Evolutionary conservation across 352 stramenopile genomes (phyloP).

Genomic region (Pythium inflatum): DNA sequence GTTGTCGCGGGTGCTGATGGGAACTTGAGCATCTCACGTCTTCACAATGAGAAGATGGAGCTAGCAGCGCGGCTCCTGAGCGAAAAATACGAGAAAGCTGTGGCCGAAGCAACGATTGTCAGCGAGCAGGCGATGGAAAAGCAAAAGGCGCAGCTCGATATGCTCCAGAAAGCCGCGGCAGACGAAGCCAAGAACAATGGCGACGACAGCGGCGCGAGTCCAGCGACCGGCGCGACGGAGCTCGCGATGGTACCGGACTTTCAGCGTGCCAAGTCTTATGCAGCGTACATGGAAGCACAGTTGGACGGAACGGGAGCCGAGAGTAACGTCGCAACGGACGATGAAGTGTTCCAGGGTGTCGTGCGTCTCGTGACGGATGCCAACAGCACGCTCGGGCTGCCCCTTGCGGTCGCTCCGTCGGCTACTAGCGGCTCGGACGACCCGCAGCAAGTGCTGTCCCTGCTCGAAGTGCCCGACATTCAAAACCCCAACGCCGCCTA

Average conservation of each 20-base stretch:
- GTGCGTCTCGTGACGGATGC: conserved; percentile 47
- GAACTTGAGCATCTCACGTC: conserved; percentile 68
- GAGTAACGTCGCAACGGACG: conserved; percentile 41
- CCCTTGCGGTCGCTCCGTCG: conserved; percentile 17
- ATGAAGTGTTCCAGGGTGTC: conserved; percentile 59
- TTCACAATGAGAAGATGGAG: conserved; percentile 63
- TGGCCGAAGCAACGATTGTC: conserved; percentile 52
- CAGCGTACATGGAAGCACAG: conserved; percentile 62
- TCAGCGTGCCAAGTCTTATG: conserved; percentile 75
- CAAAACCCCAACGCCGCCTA: conserved; percentile 75
- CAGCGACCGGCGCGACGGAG: conserved; percentile 32
- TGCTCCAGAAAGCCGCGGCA: conserved; percentile 48
- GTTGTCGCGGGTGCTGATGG: conserved; percentile 75
- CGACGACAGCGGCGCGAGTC: conserved; percentile 35
- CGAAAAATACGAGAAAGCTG: conserved; percentile 42
- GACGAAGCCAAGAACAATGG: conserved; percentile 54
- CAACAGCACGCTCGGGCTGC: conserved; percentile 43
- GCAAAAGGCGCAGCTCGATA: conserved; percentile 51
- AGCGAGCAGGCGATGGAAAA: conserved; percentile 62
- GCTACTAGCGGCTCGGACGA: conserved; percentile 22
- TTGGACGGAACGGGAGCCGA: conserved; percentile 27
- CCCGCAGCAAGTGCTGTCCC: conserved; percentile 19
- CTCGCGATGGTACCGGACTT: conserved; percentile 68
- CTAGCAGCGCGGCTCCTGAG: conserved; percentile 43
- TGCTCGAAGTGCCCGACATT: conserved; percentile 75